Base-by-base conservation (phyloP, 2,329 filamentous ascomycete genomes). In the Colletotrichum costaricense region DNA sequence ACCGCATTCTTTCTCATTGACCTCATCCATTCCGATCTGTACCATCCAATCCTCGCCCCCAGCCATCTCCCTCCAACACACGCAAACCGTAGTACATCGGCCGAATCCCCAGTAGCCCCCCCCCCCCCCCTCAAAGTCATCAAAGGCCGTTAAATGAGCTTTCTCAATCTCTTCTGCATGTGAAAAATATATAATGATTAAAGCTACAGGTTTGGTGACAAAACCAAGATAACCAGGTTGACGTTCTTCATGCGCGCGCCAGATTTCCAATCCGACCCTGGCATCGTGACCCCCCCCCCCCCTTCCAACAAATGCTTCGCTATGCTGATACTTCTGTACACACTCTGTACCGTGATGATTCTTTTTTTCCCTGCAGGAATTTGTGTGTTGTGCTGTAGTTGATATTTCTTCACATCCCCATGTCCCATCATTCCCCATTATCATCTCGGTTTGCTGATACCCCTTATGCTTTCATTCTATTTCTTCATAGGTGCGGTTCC, bases 321-420 rank as follows among this genome's bases (percentile, higher is more conserved):
- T 64, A 64, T 64, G 62, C 62, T 64, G 62, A 54, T 63, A 49
- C 42, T 38, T 42, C 38, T 42, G 38, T 42, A 42, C 38, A 42
- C 30, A 35, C 38, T 38, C 33, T 52, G 26, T 52, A 19, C 54
- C 14, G 30, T 54, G n/a, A n/a, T 33, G 28, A 22, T n/a, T 16
- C 9, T 11, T 54, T 14, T 6, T 19, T n/a, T 46, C 46, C 16
- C 49, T 54, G 28, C 38, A 19, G 38, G 38, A 16, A 42, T 49
- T 49, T 19, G 42, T 49, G 38, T 49, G 42, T n/a, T 19, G 16
- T n/a, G 42, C 42, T 64, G 7, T 38, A 26, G 46, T 35, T 52
- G 33, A 19, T 38, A 26, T 38, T 24, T 24, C 52, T 24, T 14
- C 24, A 6, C 24, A 4, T 55, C 46, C 30, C 62, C 46, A 33